A percentile compares a stretch with the other conserved stretches of the same genome.
Conservation (phyloP, 495 filamentous ascomycete genomes). For the Xylaria grammica region DNA sequence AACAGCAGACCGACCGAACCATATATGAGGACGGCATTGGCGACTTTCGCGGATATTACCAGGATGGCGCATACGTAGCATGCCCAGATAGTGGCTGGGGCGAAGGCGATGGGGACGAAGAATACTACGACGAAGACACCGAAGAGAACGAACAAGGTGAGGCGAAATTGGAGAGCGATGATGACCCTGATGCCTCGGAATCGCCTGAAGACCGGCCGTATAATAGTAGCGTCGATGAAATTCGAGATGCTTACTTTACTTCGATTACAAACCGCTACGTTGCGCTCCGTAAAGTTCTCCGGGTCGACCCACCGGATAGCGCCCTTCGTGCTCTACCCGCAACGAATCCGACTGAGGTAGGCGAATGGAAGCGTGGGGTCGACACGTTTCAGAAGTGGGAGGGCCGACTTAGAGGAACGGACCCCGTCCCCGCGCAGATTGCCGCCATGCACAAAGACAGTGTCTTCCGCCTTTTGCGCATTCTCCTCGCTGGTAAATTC, state of each 20-base stretch:
- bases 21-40: constrained; percentile 50
- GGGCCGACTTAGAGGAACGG: constrained; percentile 53
- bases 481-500: constrained; percentile 50
- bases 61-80: constrained; percentile 74
- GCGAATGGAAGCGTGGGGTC: constrained; percentile 45
- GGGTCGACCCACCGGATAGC: constrained; percentile 55
- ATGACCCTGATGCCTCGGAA: constrained; percentile 27
- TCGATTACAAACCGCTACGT: constrained; percentile 65
- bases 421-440: constrained; percentile 71
- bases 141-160: constrained; percentile 24
- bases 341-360: constrained; percentile 63
- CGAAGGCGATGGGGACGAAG: constrained; percentile 25
- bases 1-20: constrained; percentile 42
- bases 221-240: constrained; percentile 39
- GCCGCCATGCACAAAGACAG: constrained; percentile 68
- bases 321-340: constrained; percentile 58
- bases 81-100: constrained; percentile 43
- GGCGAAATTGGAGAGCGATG: constrained; percentile 19
- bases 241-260: constrained; percentile 64
- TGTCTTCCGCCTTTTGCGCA: constrained; percentile 60
- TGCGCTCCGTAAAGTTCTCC: constrained; percentile 62
- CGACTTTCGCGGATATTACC: constrained; percentile 65
- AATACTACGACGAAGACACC: constrained; percentile 25
- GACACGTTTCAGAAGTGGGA: constrained; percentile 57
- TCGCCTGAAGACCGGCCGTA: constrained; percentile 43